Conservation (phyloP, 2,329 filamentous ascomycete genomes). For the Lecanicillium sp. region DNA sequence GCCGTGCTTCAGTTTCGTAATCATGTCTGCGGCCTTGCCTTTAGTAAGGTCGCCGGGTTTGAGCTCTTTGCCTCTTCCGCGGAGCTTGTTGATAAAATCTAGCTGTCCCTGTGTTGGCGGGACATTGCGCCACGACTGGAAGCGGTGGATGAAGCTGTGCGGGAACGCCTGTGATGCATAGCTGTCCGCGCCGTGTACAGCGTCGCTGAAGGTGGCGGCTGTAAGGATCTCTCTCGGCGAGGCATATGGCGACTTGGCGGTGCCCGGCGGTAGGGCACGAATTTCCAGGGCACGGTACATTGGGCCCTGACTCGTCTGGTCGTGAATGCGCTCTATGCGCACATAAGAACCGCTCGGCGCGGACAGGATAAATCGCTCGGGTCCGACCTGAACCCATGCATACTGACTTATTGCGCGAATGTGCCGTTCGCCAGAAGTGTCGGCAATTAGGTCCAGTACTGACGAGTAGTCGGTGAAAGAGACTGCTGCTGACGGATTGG, state of each 20-base stretch:
- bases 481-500: constrained; percentile 36
- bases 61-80: constrained; percentile 45
- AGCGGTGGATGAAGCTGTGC: constrained; percentile 56
- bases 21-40: constrained; percentile 81
- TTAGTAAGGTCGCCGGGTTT: constrained; percentile 57
- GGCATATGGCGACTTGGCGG: constrained; percentile 54
- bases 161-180: constrained; percentile 64
- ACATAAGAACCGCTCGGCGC: constrained; percentile 56
- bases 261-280: constrained; percentile 34
- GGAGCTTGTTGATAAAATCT: constrained; percentile 60
- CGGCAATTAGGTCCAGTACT: constrained; percentile 82
- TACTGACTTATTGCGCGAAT: constrained; percentile 68
- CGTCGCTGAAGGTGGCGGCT: constrained; percentile 60
- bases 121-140: constrained; percentile 60
- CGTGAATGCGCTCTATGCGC: constrained; percentile 36
- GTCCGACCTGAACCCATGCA: constrained; percentile 76
- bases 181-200: constrained; percentile 78
- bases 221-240: constrained; percentile 61
- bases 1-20: constrained; percentile 83
- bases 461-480: constrained; percentile 88
- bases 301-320: constrained; percentile 10
- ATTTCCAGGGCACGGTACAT: constrained; percentile 39
- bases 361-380: constrained; percentile 62
- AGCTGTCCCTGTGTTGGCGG: constrained; percentile 61
- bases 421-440: constrained; percentile 69